Conservation (phyloP, 495 filamentous ascomycete genomes). For the Bryoglossum gracile region DNA sequence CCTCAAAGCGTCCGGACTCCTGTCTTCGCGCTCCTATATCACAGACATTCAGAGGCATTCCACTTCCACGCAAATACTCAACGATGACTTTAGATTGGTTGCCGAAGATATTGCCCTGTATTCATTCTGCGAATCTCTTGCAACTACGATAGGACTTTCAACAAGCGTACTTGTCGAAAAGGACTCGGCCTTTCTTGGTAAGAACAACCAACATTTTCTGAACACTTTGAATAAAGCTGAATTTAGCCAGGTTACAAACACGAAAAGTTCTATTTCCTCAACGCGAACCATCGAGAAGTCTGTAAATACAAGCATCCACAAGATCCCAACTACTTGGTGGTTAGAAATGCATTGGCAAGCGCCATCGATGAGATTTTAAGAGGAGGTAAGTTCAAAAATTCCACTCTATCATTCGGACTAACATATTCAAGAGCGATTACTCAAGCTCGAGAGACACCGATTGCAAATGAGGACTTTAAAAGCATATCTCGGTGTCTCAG, state of each 20-base stretch:
- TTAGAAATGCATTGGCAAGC: slow-evolving; percentile 34
- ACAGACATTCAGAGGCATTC: slow-evolving; percentile 34
- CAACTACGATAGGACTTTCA: slow-evolving; percentile 30
- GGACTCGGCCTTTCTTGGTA: slow-evolving; percentile 37
- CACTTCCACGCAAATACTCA: slow-evolving; percentile 31
- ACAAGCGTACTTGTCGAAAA: slow-evolving; percentile 30
- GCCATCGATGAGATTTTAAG: slow-evolving; percentile 7
- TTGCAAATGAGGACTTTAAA: slow-evolving; percentile 17
- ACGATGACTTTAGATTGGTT: slow-evolving; percentile 41
- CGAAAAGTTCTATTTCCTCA: no score
- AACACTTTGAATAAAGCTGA: no score
- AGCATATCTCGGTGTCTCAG: slow-evolving; percentile 22
- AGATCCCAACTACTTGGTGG: slow-evolving; percentile 35
- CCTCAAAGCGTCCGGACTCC: slow-evolving; percentile 40
- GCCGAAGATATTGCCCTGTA: slow-evolving; percentile 30
- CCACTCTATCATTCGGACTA: no score
- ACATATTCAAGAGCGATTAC: neutral
- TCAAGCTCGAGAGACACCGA: slow-evolving; percentile 7
- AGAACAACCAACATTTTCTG: slow-evolving; percentile 32
- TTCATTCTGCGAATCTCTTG: slow-evolving; percentile 44
- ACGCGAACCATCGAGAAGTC: slow-evolving; percentile 41
- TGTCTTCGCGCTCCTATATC: slow-evolving; percentile 34
- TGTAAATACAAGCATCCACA: slow-evolving; percentile 37
- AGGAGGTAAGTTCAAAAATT: neutral
- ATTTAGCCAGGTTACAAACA: no score